A percentile compares a stretch with the other conserved stretches of the same genome.
These are phyloP conservation scores for Aspergillus tamarii DNA, from an alignment of 2,329 filamentous ascomycete genomes.

Conservation along the genomic window DNA sequence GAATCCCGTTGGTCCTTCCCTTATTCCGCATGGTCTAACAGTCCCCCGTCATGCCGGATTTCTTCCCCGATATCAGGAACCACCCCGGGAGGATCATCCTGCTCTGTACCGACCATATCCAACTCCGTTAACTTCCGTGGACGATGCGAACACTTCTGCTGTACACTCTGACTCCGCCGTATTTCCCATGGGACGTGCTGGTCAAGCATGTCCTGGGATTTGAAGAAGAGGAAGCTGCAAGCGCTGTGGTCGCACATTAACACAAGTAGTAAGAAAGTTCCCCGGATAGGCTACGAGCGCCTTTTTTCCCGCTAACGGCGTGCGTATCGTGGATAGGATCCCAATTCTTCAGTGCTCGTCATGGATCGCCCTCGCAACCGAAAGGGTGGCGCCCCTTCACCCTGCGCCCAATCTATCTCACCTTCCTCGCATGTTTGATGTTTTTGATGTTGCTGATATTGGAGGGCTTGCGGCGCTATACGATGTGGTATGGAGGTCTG, in stretches of 20 bases:
- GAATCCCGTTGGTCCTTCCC: not conserved
- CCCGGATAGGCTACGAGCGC: not conserved
- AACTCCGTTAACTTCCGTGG: constrained; percentile 1
- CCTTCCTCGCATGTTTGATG: constrained; percentile 25
- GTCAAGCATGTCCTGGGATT: constrained; percentile 22
- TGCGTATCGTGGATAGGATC: not conserved
- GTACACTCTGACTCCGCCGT: constrained; percentile 4
- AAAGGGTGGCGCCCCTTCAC: constrained; percentile 38
- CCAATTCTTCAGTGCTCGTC: not conserved
- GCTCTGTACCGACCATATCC: not conserved
- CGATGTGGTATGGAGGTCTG: constrained; percentile 30
- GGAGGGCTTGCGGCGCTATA: constrained; percentile 36
- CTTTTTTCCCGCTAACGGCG: not conserved
- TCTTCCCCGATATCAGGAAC: not conserved
- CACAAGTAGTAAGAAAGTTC: constrained; percentile 10
- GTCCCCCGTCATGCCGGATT: not conserved
- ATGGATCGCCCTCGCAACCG: not conserved
- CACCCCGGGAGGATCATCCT: not conserved
- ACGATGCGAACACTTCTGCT: constrained; percentile 2
- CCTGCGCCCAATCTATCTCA: constrained; percentile 35
- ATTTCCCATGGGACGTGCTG: constrained; percentile 19
- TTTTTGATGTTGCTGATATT: constrained; percentile 29
- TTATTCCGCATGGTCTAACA: not conserved
- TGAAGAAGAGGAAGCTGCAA: constrained; percentile 16
- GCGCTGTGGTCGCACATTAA: constrained; percentile 20